These are phyloP conservation scores for Baorangia bicolor DNA, from an alignment of 768 basidiomycete species.

Conservation along the genomic window DNA sequence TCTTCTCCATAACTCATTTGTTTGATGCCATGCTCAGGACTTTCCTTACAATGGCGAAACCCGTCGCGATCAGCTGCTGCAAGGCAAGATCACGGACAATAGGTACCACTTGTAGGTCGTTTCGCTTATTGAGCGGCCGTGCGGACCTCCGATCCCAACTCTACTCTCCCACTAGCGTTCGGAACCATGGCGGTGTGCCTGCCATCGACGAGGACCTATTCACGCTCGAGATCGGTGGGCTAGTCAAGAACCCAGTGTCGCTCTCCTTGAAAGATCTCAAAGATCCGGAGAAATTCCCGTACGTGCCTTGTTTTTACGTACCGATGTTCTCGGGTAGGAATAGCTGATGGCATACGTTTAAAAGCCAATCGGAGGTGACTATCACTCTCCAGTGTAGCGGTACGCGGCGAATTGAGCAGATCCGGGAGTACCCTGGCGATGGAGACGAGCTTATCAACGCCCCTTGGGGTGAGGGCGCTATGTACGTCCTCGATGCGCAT, in stretches of 20 bases:
- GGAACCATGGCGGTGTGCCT: slow-evolving; percentile 55
- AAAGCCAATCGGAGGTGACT: slow-evolving; percentile 47
- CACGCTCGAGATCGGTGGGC: slow-evolving; percentile 51
- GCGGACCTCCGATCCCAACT: not conserved
- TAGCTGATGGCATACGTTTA: not conserved
- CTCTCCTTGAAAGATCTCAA: slow-evolving; percentile 48
- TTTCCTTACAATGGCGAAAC: slow-evolving; percentile 61
- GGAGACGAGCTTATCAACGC: slow-evolving; percentile 54
- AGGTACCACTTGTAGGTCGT: slow-evolving; percentile 47
- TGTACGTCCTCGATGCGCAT: slow-evolving; percentile 30
- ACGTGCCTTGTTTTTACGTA: slow-evolving; percentile 13
- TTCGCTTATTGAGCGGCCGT: not conserved
- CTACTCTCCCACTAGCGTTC: slow-evolving; percentile 35
- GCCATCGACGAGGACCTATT: slow-evolving; percentile 46
- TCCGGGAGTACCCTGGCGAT: slow-evolving; percentile 51
- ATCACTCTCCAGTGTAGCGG: slow-evolving; percentile 58
- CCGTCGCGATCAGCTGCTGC: slow-evolving; percentile 39
- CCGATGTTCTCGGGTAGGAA: not conserved
- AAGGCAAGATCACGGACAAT: slow-evolving; percentile 48
- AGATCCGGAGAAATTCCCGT: slow-evolving; percentile 49
- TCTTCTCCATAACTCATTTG: too few species aligned
- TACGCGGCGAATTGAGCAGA: slow-evolving; percentile 52
- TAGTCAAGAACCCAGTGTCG: slow-evolving; percentile 46
- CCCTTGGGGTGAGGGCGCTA: slow-evolving; percentile 54
- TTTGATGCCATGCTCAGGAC: slow-evolving; percentile 23